Conservation (phyloP, 169 alveolate species). For the Eimeria tenella region DNA sequence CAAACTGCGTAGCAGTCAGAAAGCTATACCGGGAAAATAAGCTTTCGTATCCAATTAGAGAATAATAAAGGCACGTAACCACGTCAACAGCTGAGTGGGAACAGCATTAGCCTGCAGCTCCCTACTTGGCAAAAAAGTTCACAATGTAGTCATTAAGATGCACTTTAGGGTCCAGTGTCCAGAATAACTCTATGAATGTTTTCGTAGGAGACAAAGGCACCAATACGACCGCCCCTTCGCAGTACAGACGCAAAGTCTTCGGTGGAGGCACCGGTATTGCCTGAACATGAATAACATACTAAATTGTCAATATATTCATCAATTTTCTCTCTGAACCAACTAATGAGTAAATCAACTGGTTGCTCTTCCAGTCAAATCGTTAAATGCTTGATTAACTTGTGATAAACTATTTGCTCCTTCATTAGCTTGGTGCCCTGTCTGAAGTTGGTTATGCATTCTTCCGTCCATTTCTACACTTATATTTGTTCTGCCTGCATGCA, state of each 20-base stretch:
- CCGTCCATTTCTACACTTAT: no score
- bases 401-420: no score
- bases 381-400: no score
- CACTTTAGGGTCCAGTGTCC: slow-evolving; percentile 35
- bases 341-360: no score
- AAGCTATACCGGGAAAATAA: not conserved
- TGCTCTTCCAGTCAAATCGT: no score
- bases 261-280: not conserved
- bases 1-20: no score
- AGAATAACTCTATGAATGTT: not conserved
- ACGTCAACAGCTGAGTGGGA: not conserved
- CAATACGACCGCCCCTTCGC: slow-evolving; percentile 46
- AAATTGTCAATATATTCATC: no score
- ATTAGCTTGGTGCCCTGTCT: no score
- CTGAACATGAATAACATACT: not conserved
- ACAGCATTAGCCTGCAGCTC: not conserved
- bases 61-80: not conserved
- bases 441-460: no score
- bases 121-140: slow-evolving; percentile 45
- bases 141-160: slow-evolving; percentile 28
- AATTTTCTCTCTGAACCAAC: no score
- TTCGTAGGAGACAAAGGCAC: not conserved
- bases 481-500: no score
- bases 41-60: not conserved
- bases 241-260: slow-evolving; percentile 31